Evolutionary conservation across 495 filamentous ascomycete genomes (phyloP), one percentile per base, ranked within the genome.

Genomic region (Xylaria cubensis): DNA sequence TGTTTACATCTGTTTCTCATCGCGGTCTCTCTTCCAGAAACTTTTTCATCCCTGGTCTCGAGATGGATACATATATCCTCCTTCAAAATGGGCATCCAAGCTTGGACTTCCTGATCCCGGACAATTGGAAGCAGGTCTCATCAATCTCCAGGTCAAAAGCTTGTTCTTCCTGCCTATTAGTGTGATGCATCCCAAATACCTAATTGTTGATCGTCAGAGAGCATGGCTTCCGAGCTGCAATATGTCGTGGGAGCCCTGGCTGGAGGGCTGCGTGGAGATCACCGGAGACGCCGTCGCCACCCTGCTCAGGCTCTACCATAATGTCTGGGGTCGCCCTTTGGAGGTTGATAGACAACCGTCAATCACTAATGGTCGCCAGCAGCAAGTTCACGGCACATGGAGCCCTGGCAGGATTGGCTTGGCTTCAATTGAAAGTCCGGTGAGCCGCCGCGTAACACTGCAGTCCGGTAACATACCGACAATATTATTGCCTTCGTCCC

Each of bases 171-270:
- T 87, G 4, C 92, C 92, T 3, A 90, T 94, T 75, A 92, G 90
- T 68, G 88, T 94, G 1, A 90, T 94, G 86, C 92, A 94, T 74
- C 89, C 91, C 3, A 94, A 94, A 76, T 93, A 91, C 72, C 83
- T 92, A 59, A 85, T 94, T 62, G 79, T 94, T 17, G 92, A 94
- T 74, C 83, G 91, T 10, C 75, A 84, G 46, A 83, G 74, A 2
- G 89, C 89, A 3, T 86, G 88, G 48, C 76, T 93, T 13, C 91
- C 91, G 0, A 92, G 90, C 74, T 91, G 89, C 74, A 94, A 94
- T 77, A 87, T 94, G 1, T 93, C 90, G 74, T 93, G 89, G 89
- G 92, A 93, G 77, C 72, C 84, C 17, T 94, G 92, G 92, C 85
- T 93, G 36, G 92, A 94, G 79, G 90, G 90, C 2, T 91, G 88